A percentile compares a stretch with the other conserved stretches of the same genome.
Evolutionary conservation across 176 grass and related monocot species (phyloP).

Genomic region (Cymbopogon citratus): DNA sequence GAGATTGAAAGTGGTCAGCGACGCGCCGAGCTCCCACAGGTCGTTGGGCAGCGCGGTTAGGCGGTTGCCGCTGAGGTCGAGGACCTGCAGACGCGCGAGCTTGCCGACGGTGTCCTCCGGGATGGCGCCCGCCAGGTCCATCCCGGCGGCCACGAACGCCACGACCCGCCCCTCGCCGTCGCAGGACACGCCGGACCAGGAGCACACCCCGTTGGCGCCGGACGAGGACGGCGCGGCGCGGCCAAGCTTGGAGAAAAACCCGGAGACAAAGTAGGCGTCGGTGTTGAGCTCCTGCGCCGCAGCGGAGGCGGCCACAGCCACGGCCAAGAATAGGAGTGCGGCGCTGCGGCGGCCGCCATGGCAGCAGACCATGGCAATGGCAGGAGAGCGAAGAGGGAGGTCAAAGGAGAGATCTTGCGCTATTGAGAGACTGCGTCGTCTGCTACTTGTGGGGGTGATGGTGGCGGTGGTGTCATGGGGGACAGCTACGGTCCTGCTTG

Average conservation of each 20-base stretch:
- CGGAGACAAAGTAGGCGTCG: constrained; percentile 64
- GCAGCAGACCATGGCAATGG: constrained; percentile 28
- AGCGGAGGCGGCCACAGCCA: not conserved
- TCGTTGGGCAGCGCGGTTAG: constrained; percentile 62
- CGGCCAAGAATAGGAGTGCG: constrained; percentile 8
- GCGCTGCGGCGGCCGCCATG: not conserved
- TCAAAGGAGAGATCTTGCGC: constrained; percentile 7
- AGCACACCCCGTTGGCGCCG: constrained; percentile 36
- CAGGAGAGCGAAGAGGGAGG: not conserved
- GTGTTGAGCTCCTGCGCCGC: constrained; percentile 74
- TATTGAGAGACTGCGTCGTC: not conserved
- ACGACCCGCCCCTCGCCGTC: constrained; percentile 43
- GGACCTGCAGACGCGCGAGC: constrained; percentile 45
- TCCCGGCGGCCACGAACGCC: constrained; percentile 38
- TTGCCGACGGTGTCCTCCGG: constrained; percentile 78
- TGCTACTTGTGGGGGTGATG: not conserved
- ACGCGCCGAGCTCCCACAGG: constrained; percentile 65
- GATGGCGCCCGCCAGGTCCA: constrained; percentile 52
- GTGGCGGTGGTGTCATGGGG: constrained; percentile 25
- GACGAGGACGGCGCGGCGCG: constrained; percentile 5
- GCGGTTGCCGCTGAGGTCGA: constrained; percentile 75
- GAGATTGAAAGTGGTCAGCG: constrained; percentile 68
- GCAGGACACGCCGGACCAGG: constrained; percentile 57
- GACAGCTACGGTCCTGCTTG: constrained; percentile 24
- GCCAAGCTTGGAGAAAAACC: constrained; percentile 59